A percentile compares a stretch with the other conserved stretches of the same genome.
These are phyloP conservation scores for Pseudogymnoascus sp. DNA, from an alignment of 2,329 filamentous ascomycete species.

Conservation along the genomic window DNA sequence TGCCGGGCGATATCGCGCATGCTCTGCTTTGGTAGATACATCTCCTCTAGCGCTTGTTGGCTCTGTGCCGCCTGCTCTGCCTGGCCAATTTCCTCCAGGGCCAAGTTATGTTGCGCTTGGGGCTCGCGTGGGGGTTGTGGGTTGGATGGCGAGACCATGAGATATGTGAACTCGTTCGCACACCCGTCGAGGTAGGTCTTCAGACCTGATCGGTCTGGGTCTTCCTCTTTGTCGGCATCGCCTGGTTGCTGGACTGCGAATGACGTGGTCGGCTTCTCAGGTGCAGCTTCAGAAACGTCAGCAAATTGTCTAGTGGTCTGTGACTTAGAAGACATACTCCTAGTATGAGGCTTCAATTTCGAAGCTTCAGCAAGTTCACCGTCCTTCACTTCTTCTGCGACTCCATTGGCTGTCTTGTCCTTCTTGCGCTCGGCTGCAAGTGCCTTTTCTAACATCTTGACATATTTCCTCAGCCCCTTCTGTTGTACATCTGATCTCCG, in stretches of 20 bases:
- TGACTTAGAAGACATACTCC: neutral
- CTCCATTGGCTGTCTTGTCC: constrained; percentile 48
- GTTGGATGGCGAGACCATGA: constrained; percentile 63
- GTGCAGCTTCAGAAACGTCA: constrained; percentile 3
- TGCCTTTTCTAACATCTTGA: constrained; percentile 81
- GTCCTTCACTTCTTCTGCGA: constrained; percentile 32
- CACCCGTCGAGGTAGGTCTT: constrained; percentile 59
- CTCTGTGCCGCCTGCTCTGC: constrained; percentile 19
- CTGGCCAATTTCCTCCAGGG: neutral
- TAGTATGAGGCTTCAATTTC: neutral
- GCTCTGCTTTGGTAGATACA: constrained; percentile 23
- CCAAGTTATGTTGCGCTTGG: constrained; percentile 22
- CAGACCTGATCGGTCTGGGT: constrained; percentile 45
- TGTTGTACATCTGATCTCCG: constrained; percentile 82
- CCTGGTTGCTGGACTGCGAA: constrained; percentile 42
- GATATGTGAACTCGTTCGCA: constrained; percentile 60
- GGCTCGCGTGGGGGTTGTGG: constrained; percentile 59
- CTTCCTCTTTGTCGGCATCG: constrained; percentile 30
- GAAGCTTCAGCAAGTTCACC: neutral
- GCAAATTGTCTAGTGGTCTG: neutral
- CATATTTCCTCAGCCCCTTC: constrained; percentile 83
- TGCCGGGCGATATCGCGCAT: constrained; percentile 38
- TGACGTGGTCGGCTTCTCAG: constrained; percentile 28
- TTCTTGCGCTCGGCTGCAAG: constrained; percentile 79
- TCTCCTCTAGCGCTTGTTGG: constrained; percentile 32